A percentile compares a stretch with the other conserved stretches of the same genome.
Conservation (phyloP, 495 filamentous ascomycete genomes). For the Copromyces sp. region DNA sequence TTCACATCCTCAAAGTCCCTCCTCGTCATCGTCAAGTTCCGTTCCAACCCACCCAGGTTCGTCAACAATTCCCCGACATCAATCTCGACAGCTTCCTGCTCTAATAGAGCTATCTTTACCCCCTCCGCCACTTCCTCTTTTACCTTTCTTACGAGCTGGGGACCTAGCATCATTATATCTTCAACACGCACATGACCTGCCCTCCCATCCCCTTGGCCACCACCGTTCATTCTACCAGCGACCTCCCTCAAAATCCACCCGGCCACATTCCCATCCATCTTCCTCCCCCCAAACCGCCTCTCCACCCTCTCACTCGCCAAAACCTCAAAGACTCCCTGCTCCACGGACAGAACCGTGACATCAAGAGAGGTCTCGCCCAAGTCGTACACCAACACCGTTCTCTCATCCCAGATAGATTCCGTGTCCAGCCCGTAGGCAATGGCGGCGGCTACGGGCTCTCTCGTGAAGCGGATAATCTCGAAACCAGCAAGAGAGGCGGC, state of each 20-base stretch:
- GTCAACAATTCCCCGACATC: constrained; percentile 92
- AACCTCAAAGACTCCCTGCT: constrained; percentile 89
- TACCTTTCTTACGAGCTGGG: constrained; percentile 94
- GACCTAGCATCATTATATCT: constrained; percentile 68
- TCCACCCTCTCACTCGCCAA: constrained; percentile 27
- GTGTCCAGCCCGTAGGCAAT: constrained; percentile 78
- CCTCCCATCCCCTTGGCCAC: constrained; percentile 50
- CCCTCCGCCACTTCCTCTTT: constrained; percentile 91
- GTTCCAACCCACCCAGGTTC: constrained; percentile 57
- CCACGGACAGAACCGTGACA: constrained; percentile 90
- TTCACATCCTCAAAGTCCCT: constrained; percentile 97
- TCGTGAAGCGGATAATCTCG: constrained; percentile 88
- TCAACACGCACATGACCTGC: constrained; percentile 79
- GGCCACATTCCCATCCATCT: background rate
- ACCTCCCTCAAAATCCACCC: constrained; percentile 58
- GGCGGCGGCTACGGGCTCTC: constrained; percentile 77
- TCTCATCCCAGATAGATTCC: constrained; percentile 47
- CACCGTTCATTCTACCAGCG: constrained; percentile 95
- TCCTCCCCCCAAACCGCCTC: background rate
- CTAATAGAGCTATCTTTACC: constrained; percentile 94
- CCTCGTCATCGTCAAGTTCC: constrained; percentile 88
- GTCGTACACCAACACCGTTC: constrained; percentile 84
- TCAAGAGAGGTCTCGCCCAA: constrained; percentile 98
- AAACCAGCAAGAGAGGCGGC: constrained; percentile 85
- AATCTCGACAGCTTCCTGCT: constrained; percentile 85